phyloP scores from a whole-genome alignment of 1,284 basidiomycete genomes.

The Sanghuangporus sanghuang region DNA sequence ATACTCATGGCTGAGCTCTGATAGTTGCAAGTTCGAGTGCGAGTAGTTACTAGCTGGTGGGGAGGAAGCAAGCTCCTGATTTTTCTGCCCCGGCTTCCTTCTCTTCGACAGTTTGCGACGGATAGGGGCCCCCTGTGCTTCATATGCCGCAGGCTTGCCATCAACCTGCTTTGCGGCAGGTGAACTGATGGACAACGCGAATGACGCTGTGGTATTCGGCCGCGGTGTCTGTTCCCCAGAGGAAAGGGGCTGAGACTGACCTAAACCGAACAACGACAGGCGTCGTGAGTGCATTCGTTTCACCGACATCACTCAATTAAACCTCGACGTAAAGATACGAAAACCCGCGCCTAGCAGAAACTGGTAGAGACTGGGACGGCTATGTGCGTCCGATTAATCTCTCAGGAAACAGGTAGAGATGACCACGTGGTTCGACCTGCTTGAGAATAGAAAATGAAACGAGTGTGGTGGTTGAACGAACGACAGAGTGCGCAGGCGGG shows the following conservation, averaged over 20 bases:
- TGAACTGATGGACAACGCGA: not conserved
- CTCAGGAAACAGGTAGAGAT: not conserved
- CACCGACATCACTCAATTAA: constrained; percentile 5
- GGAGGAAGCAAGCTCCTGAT: not conserved
- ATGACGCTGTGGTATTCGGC: not conserved
- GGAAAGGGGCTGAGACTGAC: constrained; percentile 1
- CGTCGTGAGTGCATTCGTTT: constrained; percentile 12
- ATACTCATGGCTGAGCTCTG: not conserved
- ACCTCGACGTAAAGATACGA: not conserved
- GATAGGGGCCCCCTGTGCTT: not conserved
- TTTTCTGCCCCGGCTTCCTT: not conserved
- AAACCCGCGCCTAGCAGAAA: no score
- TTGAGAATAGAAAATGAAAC: not conserved
- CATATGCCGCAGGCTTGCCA: not conserved
- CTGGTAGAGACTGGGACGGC: no score
- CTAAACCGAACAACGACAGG: constrained; percentile 14
- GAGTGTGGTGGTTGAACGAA: constrained; percentile 5
- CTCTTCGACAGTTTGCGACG: constrained; percentile 14
- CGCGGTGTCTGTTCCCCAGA: constrained; percentile 9
- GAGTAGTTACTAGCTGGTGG: constrained; percentile 2
- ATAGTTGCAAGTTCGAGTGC: not conserved
- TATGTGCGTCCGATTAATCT: no score
- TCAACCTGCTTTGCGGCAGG: not conserved
- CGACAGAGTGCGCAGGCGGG: not conserved
- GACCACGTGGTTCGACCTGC: not conserved